Evolutionary conservation across 331 rosid genomes (phyloP).

Genomic region (Malus hybrid): DNA sequence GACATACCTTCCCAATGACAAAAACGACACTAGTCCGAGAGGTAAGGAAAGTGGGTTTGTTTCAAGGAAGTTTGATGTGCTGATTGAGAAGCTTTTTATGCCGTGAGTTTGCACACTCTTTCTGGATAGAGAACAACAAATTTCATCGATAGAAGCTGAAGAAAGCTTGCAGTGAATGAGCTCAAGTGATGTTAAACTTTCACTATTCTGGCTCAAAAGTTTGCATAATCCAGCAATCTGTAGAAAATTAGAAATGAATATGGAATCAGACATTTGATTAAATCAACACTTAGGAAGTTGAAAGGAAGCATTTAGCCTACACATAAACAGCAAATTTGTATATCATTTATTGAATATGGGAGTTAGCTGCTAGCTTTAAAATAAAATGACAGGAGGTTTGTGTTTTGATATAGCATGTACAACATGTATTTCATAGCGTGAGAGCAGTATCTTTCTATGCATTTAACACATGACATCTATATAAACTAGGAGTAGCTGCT

Average conservation of each 20-base stretch:
- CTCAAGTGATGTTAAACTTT: conserved; percentile 68
- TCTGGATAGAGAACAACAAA: conserved; percentile 46
- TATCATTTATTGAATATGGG: conserved; percentile 1
- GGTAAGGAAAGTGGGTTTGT: conserved; percentile 45
- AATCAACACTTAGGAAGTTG: conserved; percentile 12
- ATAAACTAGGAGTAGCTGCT: not conserved
- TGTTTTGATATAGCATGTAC: not conserved
- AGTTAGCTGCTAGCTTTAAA: not conserved
- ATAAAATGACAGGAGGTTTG: conserved; percentile 9
- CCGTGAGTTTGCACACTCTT: conserved; percentile 44
- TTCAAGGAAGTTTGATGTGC: conserved; percentile 39
- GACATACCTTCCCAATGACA: conserved; percentile 75
- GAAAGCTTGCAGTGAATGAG: conserved; percentile 67
- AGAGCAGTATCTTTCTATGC: not conserved
- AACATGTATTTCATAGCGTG: not conserved
- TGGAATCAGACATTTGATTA: conserved; percentile 10
- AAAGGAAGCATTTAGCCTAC: conserved; percentile 13
- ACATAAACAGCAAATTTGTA: not conserved
- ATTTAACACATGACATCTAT: not conserved
- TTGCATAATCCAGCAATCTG: conserved; percentile 76
- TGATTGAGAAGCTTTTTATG: conserved; percentile 63
- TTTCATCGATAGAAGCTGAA: conserved; percentile 34
- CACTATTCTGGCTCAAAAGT: conserved; percentile 61
- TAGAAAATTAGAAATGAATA: conserved; percentile 26
- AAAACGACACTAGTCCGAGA: conserved; percentile 49